Evolutionary conservation across 1,284 basidiomycete species (phyloP).

Genomic region (Ganoderma lingzhi): DNA sequence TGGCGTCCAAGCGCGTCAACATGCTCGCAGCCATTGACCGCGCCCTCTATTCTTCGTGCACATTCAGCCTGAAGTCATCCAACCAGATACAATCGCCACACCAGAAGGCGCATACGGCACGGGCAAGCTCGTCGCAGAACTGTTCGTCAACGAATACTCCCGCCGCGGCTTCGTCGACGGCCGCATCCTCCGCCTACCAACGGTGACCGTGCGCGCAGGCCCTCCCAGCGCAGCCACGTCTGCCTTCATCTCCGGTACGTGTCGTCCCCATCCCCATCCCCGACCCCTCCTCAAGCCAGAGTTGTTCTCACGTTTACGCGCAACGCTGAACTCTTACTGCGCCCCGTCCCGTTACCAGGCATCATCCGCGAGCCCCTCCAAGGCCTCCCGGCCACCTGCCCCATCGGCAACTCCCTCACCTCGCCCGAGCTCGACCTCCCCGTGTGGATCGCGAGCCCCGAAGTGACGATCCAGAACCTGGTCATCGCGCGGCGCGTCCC

Average conservation of each 20-base stretch:
- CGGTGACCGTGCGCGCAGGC: constrained; percentile 67
- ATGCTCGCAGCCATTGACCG: too few relatives aligned
- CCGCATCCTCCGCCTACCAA: constrained; percentile 67
- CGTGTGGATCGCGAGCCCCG: constrained; percentile 62
- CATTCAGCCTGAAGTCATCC: constrained; percentile 54
- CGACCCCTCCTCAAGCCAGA: constrained; percentile 3
- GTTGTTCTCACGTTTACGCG: background rate
- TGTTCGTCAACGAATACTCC: constrained; percentile 70
- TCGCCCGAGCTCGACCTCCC: constrained; percentile 55
- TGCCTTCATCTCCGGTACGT: constrained; percentile 61
- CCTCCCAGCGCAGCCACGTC: constrained; percentile 64
- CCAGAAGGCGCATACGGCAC: constrained; percentile 68
- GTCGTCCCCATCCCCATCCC: background rate
- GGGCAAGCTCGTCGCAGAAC: constrained; percentile 65
- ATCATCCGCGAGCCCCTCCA: constrained; percentile 71
- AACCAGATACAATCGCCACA: constrained; percentile 59
- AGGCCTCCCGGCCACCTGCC: constrained; percentile 59
- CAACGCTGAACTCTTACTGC: too few relatives aligned
- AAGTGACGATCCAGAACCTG: constrained; percentile 64
- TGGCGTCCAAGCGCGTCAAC: background rate
- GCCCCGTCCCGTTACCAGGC: constrained; percentile 39
- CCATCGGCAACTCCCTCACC: constrained; percentile 55
- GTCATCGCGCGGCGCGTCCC: constrained; percentile 60
- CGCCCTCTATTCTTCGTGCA: background rate
- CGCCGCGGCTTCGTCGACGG: constrained; percentile 70